phyloP scores from a whole-genome alignment of 768 basidiomycete genomes.

The Tylopilus plumbeoviolaceoides region DNA sequence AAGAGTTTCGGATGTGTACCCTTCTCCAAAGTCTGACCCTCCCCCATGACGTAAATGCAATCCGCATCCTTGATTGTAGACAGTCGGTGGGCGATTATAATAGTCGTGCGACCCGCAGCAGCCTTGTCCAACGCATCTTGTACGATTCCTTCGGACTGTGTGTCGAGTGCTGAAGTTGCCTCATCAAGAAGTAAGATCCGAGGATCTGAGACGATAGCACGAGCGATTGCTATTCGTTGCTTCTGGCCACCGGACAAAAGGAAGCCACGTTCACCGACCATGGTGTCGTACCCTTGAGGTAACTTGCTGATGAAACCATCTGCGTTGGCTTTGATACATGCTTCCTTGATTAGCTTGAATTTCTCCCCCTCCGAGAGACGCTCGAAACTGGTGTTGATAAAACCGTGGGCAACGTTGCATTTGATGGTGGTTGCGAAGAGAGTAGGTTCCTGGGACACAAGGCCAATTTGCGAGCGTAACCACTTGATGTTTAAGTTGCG shows the following conservation, averaged over 20 bases:
- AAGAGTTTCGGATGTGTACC: slow-evolving; percentile 77
- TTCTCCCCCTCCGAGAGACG: slow-evolving; percentile 69
- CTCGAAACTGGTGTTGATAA: slow-evolving; percentile 71
- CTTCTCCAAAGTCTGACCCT: slow-evolving; percentile 73
- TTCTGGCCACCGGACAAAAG: slow-evolving; percentile 84
- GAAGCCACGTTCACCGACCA: slow-evolving; percentile 88
- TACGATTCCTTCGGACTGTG: slow-evolving; percentile 81
- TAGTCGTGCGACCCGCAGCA: slow-evolving; percentile 70
- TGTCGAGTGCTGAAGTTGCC: slow-evolving; percentile 83
- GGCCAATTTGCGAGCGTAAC: slow-evolving; percentile 82
- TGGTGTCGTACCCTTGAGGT: slow-evolving; percentile 76
- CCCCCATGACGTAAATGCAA: slow-evolving; percentile 86
- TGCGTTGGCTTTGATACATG: slow-evolving; percentile 85
- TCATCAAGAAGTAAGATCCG: slow-evolving; percentile 83
- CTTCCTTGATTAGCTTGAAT: slow-evolving; percentile 72
- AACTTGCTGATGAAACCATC: slow-evolving; percentile 84
- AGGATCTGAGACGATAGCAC: slow-evolving; percentile 82
- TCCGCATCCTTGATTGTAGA: slow-evolving; percentile 86
- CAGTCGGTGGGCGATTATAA: slow-evolving; percentile 75
- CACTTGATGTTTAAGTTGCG: slow-evolving; percentile 78
- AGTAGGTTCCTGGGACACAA: slow-evolving; percentile 86
- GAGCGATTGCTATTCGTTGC: slow-evolving; percentile 85
- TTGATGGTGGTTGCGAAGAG: slow-evolving; percentile 82
- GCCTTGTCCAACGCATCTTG: slow-evolving; percentile 91
- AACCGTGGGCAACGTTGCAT: slow-evolving; percentile 80